Base-by-base conservation (phyloP, 768 basidiomycete genomes). In the Tylopilus cervinicoccineus region DNA sequence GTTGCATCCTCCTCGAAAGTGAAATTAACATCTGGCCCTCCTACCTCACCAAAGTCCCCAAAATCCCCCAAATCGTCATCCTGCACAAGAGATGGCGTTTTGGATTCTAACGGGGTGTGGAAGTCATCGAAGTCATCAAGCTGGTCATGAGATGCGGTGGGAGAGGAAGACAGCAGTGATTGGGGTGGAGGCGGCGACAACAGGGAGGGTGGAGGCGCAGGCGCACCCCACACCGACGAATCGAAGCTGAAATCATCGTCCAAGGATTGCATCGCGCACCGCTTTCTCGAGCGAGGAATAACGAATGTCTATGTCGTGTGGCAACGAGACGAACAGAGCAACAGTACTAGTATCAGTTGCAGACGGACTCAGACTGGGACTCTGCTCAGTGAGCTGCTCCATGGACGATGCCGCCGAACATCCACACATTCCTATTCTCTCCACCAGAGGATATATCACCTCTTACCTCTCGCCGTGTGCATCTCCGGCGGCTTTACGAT, bases 11-110 rank as follows among this genome's bases (percentile, higher is more conserved):
- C 65, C 42, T 59, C 56, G 50, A 69, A 66, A 53, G 57, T 72
- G 53, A 81, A 78, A 17, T 62, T 61, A 47, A 61, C 59, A 38
- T 67, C 62, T 31, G 64, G 56, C 63, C 52, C 73, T 61, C 63
- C 76, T 22, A 66, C 81, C 53, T 88, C 88, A 57, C 82, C 88
- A 65, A 92, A 92, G 60, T 93, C 92, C 16, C 85, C 89, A 67
- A 92, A 92, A 56, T 92, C 89, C 42, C 83, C 88, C 67, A 90
- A 90, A 50, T 90, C 88, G 56, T 90, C 91, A 38, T 87, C 84
- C 13, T 63, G 67, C 16, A 39, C 63, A 14, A 69, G 38, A 20
- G 66, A 67, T 20, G 67, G 63, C 1, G 72, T 76, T 24, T 73
- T 70, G 28, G 78, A 78, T 53, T 52, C 70, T 61, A 53, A 70